Conservation (phyloP, 2,329 filamentous ascomycete species). For the Cladophialophora exuberans region DNA sequence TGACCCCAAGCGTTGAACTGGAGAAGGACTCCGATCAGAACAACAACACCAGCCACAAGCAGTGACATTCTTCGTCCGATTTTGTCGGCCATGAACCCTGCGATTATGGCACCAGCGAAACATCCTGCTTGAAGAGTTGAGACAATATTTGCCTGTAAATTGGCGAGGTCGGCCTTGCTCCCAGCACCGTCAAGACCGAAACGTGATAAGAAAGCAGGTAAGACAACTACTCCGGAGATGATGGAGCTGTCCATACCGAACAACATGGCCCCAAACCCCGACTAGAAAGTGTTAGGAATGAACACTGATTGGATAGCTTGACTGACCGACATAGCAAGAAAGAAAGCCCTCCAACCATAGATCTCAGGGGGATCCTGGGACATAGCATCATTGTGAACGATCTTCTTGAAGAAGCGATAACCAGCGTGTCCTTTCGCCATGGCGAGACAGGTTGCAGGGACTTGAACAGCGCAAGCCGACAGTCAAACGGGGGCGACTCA, state of each 20-base stretch:
- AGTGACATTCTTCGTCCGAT: slow-evolving; percentile 61
- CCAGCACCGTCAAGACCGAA: slow-evolving; percentile 14
- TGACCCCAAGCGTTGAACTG: slow-evolving; percentile 46
- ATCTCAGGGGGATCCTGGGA: slow-evolving; percentile 67
- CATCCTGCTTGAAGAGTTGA: slow-evolving; percentile 71
- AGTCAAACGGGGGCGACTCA: background rate
- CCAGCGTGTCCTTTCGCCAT: slow-evolving; percentile 6
- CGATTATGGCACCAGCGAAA: slow-evolving; percentile 65
- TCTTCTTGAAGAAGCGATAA: slow-evolving; percentile 51
- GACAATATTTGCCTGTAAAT: slow-evolving; percentile 69
- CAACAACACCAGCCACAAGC: slow-evolving; percentile 52
- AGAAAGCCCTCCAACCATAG: slow-evolving; percentile 70
- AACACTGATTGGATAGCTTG: background rate
- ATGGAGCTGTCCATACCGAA: slow-evolving; percentile 70
- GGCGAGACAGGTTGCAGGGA: background rate
- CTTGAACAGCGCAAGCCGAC: background rate
- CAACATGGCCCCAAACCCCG: slow-evolving; percentile 71
- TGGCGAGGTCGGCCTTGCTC: slow-evolving; percentile 49
- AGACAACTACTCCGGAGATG: slow-evolving; percentile 59
- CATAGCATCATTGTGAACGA: slow-evolving; percentile 73
- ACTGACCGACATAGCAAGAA: slow-evolving; percentile 61
- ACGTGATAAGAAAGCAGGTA: slow-evolving; percentile 14
- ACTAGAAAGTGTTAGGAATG: slow-evolving; percentile 34
- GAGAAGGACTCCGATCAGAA: slow-evolving; percentile 50
- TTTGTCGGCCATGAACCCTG: slow-evolving; percentile 42